Evolutionary conservation across 139 green algal species (phyloP), one percentile per base, ranked within the genome.

Genomic region (Asterochloris sp.): DNA sequence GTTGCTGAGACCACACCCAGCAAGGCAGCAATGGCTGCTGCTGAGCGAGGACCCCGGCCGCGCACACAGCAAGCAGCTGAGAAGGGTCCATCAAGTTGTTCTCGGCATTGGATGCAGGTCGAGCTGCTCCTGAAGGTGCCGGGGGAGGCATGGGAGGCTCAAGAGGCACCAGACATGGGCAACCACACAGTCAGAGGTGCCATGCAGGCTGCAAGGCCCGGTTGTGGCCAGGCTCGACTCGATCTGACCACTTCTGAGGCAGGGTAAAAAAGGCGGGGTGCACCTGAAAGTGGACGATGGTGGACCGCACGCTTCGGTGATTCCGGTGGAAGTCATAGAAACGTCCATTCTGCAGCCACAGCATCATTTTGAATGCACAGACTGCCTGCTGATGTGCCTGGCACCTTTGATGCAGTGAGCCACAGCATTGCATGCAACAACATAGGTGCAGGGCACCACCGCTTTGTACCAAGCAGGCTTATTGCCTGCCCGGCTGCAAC

Each of bases 211-310:
- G 10, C 23, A 26, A 73, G 2, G 16, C 62, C 14, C 13, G 1
- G 1, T 38, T n/a, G 15, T 17, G 73, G 60, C 13, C 26, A 38
- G 68, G 61, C 69, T 1, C n/a, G 64, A 11, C 17, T 62, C 11
- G 47, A 21, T 28, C 24, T 23, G 62, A 67, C 38, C 13, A 80
- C 26, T 24, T 16, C 75, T 29, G 47, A n/a, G 19, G 12, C 27
- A 27, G 11, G 0, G 24, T 27, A 9, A n/a, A 24, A 26, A 11
- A 15, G 64, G 66, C 66, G 63, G 24, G 17, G 12, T 74, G 28
- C 61, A 85, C 80, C 90, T 98, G 95, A 84, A 98, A 98, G 86
- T 98, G 95, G 69, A 96, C 91, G 62, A 98, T 97, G 69, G 86
- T 91, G 73, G 85, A 87, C 13, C 87, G 85, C 10, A 97, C 90